Percentiles rank a stretch among this genome's conserved stretches.
Conservation (phyloP, 257 asterid genomes). For the Scutellaria galericulata region DNA sequence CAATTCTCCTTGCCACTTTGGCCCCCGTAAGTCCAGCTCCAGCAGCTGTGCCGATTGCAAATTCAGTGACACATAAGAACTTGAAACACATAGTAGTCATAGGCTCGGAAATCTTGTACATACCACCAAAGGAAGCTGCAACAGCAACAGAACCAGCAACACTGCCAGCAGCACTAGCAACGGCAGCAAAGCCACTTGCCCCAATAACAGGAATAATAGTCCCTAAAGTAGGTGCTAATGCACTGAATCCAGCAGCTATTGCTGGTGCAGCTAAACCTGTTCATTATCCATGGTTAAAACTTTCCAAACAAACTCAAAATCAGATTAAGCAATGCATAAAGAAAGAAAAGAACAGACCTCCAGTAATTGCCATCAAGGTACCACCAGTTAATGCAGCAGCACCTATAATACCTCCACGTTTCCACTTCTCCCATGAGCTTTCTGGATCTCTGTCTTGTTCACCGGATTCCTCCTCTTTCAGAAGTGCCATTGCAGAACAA, state of each 20-base stretch:
- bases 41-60: slow-evolving; percentile 65
- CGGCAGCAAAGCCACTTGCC: slow-evolving; percentile 94
- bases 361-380: slow-evolving; percentile 92
- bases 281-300: background rate
- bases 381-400: slow-evolving; percentile 99
- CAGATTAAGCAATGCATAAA: slow-evolving; percentile 32
- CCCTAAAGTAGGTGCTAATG: slow-evolving; percentile 92
- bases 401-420: slow-evolving; percentile 93
- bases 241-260: slow-evolving; percentile 92
- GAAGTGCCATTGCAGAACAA: slow-evolving; percentile 90
- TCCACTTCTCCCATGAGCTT: slow-evolving; percentile 85
- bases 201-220: slow-evolving; percentile 87
- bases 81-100: background rate
- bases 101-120: slow-evolving; percentile 16
- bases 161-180: slow-evolving; percentile 95
- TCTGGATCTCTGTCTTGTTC: slow-evolving; percentile 52
- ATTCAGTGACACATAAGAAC: slow-evolving; percentile 24
- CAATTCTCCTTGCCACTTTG: slow-evolving; percentile 93
- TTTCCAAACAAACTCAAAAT: background rate
- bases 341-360: slow-evolving; percentile 53
- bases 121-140: slow-evolving; percentile 98
- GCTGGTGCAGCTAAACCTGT: slow-evolving; percentile 99
- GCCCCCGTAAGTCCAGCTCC: slow-evolving; percentile 98
- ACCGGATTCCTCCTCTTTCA: slow-evolving; percentile 72
- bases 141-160: slow-evolving; percentile 98